Base-by-base conservation (phyloP, 257 asterid genomes). In the Lithospermum erythrorhizon region DNA sequence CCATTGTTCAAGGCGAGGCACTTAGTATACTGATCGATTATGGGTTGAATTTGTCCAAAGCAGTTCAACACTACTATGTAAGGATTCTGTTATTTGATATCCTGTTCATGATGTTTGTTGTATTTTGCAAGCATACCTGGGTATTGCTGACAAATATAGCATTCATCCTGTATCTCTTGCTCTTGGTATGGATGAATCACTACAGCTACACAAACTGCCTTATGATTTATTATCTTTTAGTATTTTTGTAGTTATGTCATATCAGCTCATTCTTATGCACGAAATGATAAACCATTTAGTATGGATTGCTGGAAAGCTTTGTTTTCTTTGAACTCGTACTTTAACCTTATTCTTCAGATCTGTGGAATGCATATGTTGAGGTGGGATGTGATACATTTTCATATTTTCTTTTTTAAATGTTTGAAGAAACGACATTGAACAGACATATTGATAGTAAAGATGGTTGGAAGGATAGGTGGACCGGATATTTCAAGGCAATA, bases 81-180 rank as follows among this genome's bases (percentile, higher is more conserved):
- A 55, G 22, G 18, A 52, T 27, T 66, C 61, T 62, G 25, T 19
- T 23, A 15, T n/a, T 54, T 25, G 25, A 35, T 45, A 65, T 51
- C n/a, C 67, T 66, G 58, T 75, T 61, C 54, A 11, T 21, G 57
- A 24, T 59, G 64, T 59, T 55, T 58, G 53, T 32, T 57, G 45
- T 62, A 58, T 78, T 56, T 70, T 66, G 73, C 89, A 90, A 94
- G 63, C 69, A 60, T 87, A 90, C 68, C 57, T 80, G 48, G 76
- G 80, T 68, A 81, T 85, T 61, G 87, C 91, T 7, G 55, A 66
- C 68, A 72, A 69, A 64, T 81, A 76, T 68, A 79, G 79, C 24
- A 30, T 90, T 62, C 91, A 79, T 65, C 98, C 96, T 13, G 87
- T 87, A 70, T 83, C 95, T 61, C 80, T 90, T 47, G 86, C 96